A percentile compares a stretch with the other conserved stretches of the same genome.
phyloP scores from a whole-genome alignment of 176 grass and related monocot genomes.

The Oryza officinalis region DNA sequence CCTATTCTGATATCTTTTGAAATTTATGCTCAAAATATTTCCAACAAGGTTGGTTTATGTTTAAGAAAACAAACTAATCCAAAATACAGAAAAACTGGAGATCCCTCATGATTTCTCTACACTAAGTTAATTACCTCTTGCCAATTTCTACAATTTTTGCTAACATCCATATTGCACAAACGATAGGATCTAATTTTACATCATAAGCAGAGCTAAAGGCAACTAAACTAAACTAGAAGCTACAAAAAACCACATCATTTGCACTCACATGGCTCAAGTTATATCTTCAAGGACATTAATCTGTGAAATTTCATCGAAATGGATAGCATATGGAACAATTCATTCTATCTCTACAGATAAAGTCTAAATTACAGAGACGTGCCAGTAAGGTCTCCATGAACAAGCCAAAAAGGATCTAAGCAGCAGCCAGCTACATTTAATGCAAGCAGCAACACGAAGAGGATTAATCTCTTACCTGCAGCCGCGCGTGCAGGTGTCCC shows the following conservation, averaged over 20 bases:
- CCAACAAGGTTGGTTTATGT: neutral
- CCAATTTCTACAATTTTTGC: neutral
- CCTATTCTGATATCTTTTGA: neutral
- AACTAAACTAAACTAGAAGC: neutral
- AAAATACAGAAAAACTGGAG: no score
- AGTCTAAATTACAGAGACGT: neutral
- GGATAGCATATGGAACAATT: neutral
- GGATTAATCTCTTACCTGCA: constrained; percentile 58
- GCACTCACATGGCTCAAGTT: neutral
- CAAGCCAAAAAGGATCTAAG: neutral
- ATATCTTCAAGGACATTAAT: neutral
- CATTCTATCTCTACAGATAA: neutral
- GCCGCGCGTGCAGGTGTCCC: constrained; percentile 92
- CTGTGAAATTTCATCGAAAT: constrained; percentile 1
- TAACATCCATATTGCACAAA: neutral
- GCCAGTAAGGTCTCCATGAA: neutral
- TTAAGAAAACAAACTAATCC: neutral
- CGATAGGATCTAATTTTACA: neutral
- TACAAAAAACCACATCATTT: neutral
- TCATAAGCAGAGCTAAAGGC: neutral
- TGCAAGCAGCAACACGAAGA: neutral
- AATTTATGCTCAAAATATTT: neutral
- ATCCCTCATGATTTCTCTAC: constrained; percentile 11
- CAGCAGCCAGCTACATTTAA: neutral
- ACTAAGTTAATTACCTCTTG: neutral